Evolutionary conservation across 768 basidiomycete species (phyloP).

Genomic region (Psilocybe sp.): DNA sequence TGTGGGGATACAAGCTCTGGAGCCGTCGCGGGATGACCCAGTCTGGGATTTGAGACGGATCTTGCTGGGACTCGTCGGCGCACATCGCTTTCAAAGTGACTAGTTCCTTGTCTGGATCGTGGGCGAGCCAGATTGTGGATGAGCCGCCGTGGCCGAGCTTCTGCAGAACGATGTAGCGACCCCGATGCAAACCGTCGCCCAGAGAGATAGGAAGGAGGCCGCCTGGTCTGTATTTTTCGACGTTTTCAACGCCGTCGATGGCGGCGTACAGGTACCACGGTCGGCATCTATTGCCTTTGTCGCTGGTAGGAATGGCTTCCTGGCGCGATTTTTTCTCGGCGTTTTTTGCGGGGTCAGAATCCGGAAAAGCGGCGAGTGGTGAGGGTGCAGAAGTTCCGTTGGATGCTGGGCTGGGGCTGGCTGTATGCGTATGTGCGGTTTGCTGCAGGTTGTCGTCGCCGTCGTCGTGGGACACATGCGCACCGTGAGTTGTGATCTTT

Average conservation of each 20-base stretch:
- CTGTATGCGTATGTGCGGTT: too few species aligned
- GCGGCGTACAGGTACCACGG: not conserved
- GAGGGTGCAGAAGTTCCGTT: too few species aligned
- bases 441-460: too few species aligned
- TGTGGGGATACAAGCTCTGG: not conserved
- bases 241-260: constrained; percentile 33
- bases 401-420: too few species aligned
- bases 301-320: too few species aligned
- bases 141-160: constrained; percentile 44
- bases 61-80: constrained; percentile 27
- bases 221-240: constrained; percentile 48
- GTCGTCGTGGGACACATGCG: too few species aligned
- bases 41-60: constrained; percentile 21
- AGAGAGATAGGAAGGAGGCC: constrained; percentile 51
- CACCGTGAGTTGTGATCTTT: too few species aligned
- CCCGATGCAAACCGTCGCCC: constrained; percentile 43
- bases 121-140: constrained; percentile 37
- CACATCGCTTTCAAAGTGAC: constrained; percentile 33
- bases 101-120: constrained; percentile 20
- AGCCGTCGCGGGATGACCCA: constrained; percentile 34
- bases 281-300: too few species aligned
- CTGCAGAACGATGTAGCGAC: constrained; percentile 45
- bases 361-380: too few species aligned
- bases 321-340: too few species aligned
- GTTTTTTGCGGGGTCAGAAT: too few species aligned